Conservation (phyloP, 2,329 filamentous ascomycete species). For the Monilinia fructigena region DNA sequence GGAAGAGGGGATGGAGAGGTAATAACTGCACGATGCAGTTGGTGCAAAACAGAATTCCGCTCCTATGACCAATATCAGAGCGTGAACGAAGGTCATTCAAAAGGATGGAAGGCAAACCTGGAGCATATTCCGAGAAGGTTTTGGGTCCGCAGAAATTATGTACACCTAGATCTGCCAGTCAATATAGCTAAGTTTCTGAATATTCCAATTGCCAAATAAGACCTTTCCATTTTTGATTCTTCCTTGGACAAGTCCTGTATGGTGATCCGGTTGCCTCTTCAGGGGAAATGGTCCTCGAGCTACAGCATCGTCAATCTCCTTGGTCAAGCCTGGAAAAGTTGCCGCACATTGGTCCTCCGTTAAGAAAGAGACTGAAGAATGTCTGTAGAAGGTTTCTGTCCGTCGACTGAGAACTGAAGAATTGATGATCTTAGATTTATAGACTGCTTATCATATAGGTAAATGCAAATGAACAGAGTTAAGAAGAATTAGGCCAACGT, state of each 20-base stretch:
- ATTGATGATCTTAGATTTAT: not conserved
- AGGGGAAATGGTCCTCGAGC: slow-evolving; percentile 48
- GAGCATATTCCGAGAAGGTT: slow-evolving; percentile 47
- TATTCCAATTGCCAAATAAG: slow-evolving; percentile 9
- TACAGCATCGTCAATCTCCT: slow-evolving; percentile 48
- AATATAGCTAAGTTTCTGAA: not conserved
- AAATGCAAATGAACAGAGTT: slow-evolving; percentile 1
- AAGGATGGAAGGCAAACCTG: slow-evolving; percentile 33
- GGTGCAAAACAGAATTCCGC: slow-evolving; percentile 52
- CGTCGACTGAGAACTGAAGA: not conserved
- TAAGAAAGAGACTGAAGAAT: slow-evolving; percentile 34
- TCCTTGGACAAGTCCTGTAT: slow-evolving; percentile 45
- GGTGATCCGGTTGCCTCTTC: slow-evolving; percentile 39
- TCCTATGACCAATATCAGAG: slow-evolving; percentile 41
- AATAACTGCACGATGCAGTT: slow-evolving; percentile 52
- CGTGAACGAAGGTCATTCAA: not conserved
- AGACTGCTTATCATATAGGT: not conserved
- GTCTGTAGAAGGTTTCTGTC: not conserved
- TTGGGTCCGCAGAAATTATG: slow-evolving; percentile 46
- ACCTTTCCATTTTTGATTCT: slow-evolving; percentile 47
- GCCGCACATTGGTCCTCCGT: slow-evolving; percentile 46
- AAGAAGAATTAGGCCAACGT: slow-evolving; percentile 6
- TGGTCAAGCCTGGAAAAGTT: slow-evolving; percentile 49
- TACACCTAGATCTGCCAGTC: slow-evolving; percentile 41
- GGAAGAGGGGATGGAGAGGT: slow-evolving; percentile 50